Evolutionary conservation across 2,329 filamentous ascomycete species (phyloP).

Genomic region (Dactylellina drechsleri): DNA sequence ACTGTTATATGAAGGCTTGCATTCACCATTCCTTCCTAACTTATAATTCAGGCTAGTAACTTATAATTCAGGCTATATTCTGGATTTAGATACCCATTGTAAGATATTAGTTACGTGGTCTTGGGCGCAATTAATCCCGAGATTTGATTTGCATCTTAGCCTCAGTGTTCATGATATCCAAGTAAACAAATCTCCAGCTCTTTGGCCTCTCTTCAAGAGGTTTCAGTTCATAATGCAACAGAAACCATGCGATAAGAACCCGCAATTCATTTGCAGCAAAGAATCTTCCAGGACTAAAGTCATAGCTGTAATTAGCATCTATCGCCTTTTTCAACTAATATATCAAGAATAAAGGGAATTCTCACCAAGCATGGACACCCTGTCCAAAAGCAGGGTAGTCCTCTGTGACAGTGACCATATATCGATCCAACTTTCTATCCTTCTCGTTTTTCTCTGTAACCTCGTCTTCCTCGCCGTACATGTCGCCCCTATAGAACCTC

Average conservation of each 20-base stretch:
- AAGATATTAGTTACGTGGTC: no score
- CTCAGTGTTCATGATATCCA: constrained; percentile 47
- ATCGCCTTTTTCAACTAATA: not conserved
- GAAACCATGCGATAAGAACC: constrained; percentile 42
- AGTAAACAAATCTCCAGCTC: constrained; percentile 23
- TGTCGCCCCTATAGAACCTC: constrained; percentile 44
- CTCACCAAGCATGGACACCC: constrained; percentile 45
- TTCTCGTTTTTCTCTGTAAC: constrained; percentile 23
- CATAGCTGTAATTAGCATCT: not conserved
- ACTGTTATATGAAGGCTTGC: no score
- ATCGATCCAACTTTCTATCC: constrained; percentile 47
- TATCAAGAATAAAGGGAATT: not conserved
- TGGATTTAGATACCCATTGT: no score
- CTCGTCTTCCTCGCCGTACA: constrained; percentile 28
- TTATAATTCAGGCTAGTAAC: no score
- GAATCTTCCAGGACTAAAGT: constrained; percentile 47
- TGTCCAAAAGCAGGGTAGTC: constrained; percentile 45
- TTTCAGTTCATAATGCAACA: constrained; percentile 50
- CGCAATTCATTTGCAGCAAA: constrained; percentile 43
- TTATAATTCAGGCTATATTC: no score
- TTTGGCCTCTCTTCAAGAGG: constrained; percentile 29
- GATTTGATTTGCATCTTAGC: constrained; percentile 40
- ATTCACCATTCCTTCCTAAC: no score
- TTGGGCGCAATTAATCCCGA: constrained; percentile 8
- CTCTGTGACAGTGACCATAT: constrained; percentile 53